Percentiles rank a stretch among this genome's conserved stretches.
phyloP scores from a whole-genome alignment of 169 alveolate species.

The Cytauxzoon felis region DNA sequence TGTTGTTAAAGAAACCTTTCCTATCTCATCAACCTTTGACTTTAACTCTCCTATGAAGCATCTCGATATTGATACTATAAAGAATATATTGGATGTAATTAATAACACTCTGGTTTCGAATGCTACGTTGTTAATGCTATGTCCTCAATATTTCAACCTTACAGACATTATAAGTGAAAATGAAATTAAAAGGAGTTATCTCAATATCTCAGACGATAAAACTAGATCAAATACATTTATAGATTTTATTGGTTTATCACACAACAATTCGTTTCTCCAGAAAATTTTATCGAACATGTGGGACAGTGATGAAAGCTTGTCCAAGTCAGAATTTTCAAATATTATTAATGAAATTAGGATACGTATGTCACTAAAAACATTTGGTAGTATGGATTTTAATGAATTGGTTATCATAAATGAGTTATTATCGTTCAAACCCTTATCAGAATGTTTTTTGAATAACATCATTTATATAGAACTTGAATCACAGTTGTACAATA shows the following conservation, averaged over 20 bases:
- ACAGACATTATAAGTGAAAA: conserved; percentile 23
- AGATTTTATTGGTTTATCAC: conserved; percentile 4
- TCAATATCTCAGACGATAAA: conserved; percentile 2
- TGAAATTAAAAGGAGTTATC: conserved; percentile 31
- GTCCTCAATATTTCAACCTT: conserved; percentile 37
- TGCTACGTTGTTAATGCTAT: conserved; percentile 23
- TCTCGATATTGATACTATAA: not conserved
- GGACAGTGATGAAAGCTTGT: conserved; percentile 27
- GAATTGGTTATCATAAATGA: not conserved
- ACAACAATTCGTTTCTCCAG: conserved; percentile 17
- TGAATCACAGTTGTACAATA: not conserved
- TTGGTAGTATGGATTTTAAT: not conserved
- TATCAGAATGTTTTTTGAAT: not conserved
- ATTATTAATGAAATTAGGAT: conserved; percentile 1
- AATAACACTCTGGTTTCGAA: conserved; percentile 12
- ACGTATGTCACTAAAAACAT: not conserved
- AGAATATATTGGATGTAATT: not conserved
- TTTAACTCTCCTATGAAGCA: no score
- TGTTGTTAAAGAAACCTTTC: not conserved
- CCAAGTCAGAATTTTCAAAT: conserved; percentile 1
- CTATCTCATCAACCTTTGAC: no score
- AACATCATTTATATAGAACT: not conserved
- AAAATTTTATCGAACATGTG: conserved; percentile 12
- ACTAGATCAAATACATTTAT: conserved; percentile 18
- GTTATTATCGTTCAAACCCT: not conserved